Base-by-base conservation (phyloP, 352 stramenopile species). In the Globisporangium parvum region DNA sequence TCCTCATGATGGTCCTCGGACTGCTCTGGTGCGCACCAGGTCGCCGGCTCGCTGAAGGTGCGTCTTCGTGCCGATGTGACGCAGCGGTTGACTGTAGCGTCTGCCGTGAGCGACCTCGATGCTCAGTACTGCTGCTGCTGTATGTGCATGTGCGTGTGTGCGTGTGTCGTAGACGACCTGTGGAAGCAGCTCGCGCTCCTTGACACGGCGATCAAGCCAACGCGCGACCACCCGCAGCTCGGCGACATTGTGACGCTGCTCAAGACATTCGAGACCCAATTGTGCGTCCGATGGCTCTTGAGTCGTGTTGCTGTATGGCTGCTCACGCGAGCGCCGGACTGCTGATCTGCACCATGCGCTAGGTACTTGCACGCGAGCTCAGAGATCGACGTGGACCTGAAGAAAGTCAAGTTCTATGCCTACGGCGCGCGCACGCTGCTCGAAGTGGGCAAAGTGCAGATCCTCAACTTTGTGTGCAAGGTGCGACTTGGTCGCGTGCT, bases 381-480 rank as follows among this genome's bases (percentile, higher is more conserved):
- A 15, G 81, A 94, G 59, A 55, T 94, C 47, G 79, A 94, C 63
- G 52, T 54, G 11, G 84, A 94, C 42, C 47, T 80, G 35, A 92
- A 94, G 58, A 90, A 89, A 53, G 66, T 90, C 55, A 85, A 82
- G 57, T 82, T 85, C 50, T 91, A 80, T 47, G 62, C 66, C 41
- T 94, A 88, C 56, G 84, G 81, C 6, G 55, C 80, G 14, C 75
- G 84, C 5, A 75, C 84, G 39, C 60, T 80, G 24, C 62, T 87
- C 39, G 84, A 94, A 75, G 77, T 94, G n/a, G 72, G 81, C 66
- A 92, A 94, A 54, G 66, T 85, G 35, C 80, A 91, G 63, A 92
- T 94, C 58, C 71, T 94, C 41, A 89, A 90, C 58, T 94, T 94
- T 51, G 79, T 94, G 15, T 92, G 84, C 80, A 92, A 91, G 75